These are phyloP conservation scores for Pichia sp. DNA, from an alignment of 1,139 yeast genomes.

Conservation along the genomic window DNA sequence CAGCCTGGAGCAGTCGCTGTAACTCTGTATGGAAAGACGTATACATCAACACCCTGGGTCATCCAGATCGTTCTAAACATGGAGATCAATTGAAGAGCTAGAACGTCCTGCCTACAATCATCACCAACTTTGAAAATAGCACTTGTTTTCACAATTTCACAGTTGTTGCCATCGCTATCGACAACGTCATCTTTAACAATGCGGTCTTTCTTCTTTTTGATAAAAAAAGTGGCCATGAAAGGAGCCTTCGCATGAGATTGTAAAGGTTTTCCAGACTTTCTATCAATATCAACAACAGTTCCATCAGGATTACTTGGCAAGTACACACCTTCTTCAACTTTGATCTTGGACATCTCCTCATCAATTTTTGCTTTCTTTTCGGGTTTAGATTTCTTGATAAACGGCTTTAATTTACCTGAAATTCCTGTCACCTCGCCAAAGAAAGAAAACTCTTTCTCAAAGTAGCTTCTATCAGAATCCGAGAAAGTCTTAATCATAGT, in stretches of 20 bases:
- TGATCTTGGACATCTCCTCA: slow-evolving; percentile 84
- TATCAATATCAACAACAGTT: slow-evolving; percentile 80
- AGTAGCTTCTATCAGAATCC: slow-evolving; percentile 58
- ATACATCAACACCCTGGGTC: slow-evolving; percentile 80
- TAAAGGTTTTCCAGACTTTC: slow-evolving; percentile 91
- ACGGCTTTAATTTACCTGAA: slow-evolving; percentile 92
- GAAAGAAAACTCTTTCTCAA: slow-evolving; percentile 80
- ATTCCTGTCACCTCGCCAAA: slow-evolving; percentile 89
- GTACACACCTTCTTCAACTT: slow-evolving; percentile 79
- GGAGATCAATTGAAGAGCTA: slow-evolving; percentile 88
- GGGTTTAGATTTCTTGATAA: slow-evolving; percentile 86
- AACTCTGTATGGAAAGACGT: slow-evolving; percentile 88
- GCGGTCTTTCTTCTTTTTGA: slow-evolving; percentile 51
- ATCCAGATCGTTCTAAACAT: slow-evolving; percentile 90
- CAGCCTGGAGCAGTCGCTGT: slow-evolving; percentile 99
- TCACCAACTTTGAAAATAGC: slow-evolving; percentile 99
- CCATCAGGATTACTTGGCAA: slow-evolving; percentile 98
- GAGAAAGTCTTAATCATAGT: slow-evolving; percentile 62
- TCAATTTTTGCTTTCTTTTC: slow-evolving; percentile 96
- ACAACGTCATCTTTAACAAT: slow-evolving; percentile 21
- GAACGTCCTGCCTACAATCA: slow-evolving; percentile 96
- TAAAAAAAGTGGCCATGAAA: slow-evolving; percentile 91
- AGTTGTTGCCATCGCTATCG: slow-evolving; percentile 22
- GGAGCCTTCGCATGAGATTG: slow-evolving; percentile 99
- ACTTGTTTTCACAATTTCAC: slow-evolving; percentile 46